These are phyloP conservation scores for Mycena leptocephala DNA, from an alignment of 768 basidiomycete species.

Conservation along the genomic window DNA sequence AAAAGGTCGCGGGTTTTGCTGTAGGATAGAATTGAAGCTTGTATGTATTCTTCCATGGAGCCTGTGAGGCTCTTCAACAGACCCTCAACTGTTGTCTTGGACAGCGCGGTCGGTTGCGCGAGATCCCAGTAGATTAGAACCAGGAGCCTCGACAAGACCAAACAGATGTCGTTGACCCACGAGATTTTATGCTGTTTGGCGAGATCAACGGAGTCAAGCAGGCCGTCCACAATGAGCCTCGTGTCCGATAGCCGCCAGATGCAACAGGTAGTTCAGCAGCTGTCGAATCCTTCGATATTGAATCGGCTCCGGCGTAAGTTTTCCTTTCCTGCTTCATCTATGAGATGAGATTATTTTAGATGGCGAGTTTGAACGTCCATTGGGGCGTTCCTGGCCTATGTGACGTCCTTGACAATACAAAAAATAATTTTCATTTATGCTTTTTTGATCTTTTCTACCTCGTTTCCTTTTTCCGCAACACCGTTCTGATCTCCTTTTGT, in stretches of 20 bases:
- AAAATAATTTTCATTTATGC: constrained; percentile 81
- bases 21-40: not conserved
- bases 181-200: not conserved
- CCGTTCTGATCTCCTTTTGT: constrained; percentile 40
- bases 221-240: not conserved
- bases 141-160: no score
- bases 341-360: constrained; percentile 65
- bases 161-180: no score
- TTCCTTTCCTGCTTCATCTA: constrained; percentile 34
- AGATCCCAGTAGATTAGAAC: no score
- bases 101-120: not conserved
- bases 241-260: no score
- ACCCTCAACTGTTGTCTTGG: not conserved
- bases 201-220: not conserved
- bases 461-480: constrained; percentile 58
- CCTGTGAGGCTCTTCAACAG: not conserved
- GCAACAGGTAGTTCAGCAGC: no score
- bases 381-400: constrained; percentile 62
- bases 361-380: constrained; percentile 86
- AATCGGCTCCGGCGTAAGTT: constrained; percentile 45
- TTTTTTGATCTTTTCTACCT: no score
- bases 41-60: not conserved
- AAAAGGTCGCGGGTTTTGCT: no score
- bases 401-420: constrained; percentile 71
- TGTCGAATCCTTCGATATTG: no score